Evolutionary conservation across 257 asterid species (phyloP), one percentile per base, ranked within the genome.

Genomic region (Ilex aquifolium): DNA sequence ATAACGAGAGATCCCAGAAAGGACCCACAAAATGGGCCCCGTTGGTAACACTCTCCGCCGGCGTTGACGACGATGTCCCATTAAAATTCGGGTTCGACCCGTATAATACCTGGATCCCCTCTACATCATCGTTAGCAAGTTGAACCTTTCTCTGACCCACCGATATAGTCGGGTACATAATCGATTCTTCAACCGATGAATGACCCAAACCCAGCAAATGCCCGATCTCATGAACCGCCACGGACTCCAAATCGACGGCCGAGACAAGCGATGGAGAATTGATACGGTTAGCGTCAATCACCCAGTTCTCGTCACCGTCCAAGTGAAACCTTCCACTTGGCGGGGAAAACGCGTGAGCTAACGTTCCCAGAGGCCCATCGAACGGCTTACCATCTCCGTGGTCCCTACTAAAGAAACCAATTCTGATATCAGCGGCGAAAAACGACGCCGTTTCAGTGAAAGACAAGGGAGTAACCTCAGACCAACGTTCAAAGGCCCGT

Each of bases 351-450:
- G 96, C 96, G 81, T 90, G 96, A 7, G 95, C 97, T 59, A 90
- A 62, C 32, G 95, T 83, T n/a, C 97, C 97, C 75, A 90, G 8
- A 0, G 80, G 79, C 10, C 96, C 97, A 78, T 88, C 97, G 51
- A 90, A 90, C 61, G 96, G 80, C 74, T 90, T 96, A 2, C 93
- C 97, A 61, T 90, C 97, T 10, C 87, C 85, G 85, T 90, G 97
- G 17, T 88, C 96, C 2, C 93, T 93, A 2, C 59, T 62, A 56
- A 75, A 90, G 55, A 88, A 79, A 4, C 88, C 96, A 13, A 90
- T 80, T 63, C 56, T 62, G 10, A 90, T 77, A 49, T 90, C 95
- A 44, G 96, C 96, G 0, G 49, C 0, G 1, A 10, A 3, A 32
- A 31, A 90, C 57, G 86, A 44, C 12, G 84, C 10, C 14, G 79